Evolutionary conservation across 495 filamentous ascomycete species (phyloP).

Genomic region (Annulohypoxylon moriforme): DNA sequence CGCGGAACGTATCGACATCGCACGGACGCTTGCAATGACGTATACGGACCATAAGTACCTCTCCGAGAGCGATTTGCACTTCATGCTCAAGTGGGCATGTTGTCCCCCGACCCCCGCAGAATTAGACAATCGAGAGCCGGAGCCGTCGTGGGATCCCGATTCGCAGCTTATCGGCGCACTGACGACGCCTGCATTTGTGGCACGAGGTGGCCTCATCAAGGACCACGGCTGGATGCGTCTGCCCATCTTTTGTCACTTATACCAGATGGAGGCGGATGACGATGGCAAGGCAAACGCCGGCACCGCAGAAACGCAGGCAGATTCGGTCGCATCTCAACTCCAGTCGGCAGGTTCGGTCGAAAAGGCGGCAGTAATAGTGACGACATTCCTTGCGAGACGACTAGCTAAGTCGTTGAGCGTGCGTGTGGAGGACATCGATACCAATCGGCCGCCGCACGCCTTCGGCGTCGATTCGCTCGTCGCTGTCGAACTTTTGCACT

Average conservation of each 20-base stretch:
- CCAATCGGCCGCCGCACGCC: constrained; percentile 43
- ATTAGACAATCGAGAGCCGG: not conserved
- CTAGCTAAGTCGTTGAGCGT: constrained; percentile 48
- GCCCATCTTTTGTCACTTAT: constrained; percentile 15
- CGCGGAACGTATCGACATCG: constrained; percentile 19
- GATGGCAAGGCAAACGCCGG: not conserved
- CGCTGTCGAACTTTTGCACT: constrained; percentile 55
- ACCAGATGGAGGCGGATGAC: constrained; percentile 18
- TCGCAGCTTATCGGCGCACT: constrained; percentile 16
- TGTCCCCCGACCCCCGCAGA: not conserved
- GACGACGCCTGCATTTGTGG: constrained; percentile 19
- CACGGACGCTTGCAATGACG: constrained; percentile 5
- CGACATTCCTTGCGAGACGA: constrained; percentile 46
- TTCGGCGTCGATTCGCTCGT: constrained; percentile 56
- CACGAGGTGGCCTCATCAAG: constrained; percentile 9
- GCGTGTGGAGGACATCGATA: constrained; percentile 50
- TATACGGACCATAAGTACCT: constrained; percentile 12
- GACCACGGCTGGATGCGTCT: constrained; percentile 25
- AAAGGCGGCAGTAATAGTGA: constrained; percentile 45
- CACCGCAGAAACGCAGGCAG: not conserved
- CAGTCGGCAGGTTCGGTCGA: not conserved
- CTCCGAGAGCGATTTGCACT: constrained; percentile 15
- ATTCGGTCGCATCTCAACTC: not conserved
- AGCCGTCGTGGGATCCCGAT: not conserved
- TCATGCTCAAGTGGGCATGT: constrained; percentile 25